phyloP scores from a whole-genome alignment of 1,139 yeast genomes.

The Blastobotrys aristatus region DNA sequence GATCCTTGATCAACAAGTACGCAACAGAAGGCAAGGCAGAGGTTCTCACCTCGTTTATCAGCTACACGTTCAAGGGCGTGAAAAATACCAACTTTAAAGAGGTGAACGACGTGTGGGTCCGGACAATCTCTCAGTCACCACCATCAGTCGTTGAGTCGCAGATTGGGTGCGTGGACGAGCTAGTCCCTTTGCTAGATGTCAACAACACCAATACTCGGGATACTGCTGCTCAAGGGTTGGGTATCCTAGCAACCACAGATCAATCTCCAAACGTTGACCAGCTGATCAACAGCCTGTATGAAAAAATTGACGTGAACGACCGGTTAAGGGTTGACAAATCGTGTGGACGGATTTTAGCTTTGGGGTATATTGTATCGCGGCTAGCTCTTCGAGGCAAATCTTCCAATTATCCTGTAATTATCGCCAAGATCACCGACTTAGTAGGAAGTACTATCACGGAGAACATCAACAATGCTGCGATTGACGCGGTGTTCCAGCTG shows the following conservation, averaged over 20 bases:
- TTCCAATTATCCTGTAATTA: neutral
- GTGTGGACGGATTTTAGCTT: conserved; percentile 12
- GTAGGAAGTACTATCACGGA: neutral
- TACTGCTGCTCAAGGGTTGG: conserved; percentile 46
- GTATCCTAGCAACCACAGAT: conserved; percentile 52
- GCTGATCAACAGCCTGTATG: conserved; percentile 12
- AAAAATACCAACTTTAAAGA: conserved; percentile 7
- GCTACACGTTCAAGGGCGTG: conserved; percentile 38
- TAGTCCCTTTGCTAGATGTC: conserved; percentile 25
- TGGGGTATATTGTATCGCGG: conserved; percentile 15
- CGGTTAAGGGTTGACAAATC: neutral
- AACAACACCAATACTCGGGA: conserved; percentile 27
- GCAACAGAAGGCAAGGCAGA: neutral
- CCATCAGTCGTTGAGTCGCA: conserved; percentile 21
- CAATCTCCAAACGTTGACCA: conserved; percentile 19
- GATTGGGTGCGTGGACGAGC: conserved; percentile 10
- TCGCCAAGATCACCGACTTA: neutral
- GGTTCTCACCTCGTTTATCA: neutral
- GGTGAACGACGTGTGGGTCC: conserved; percentile 20
- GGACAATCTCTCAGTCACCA: conserved; percentile 28
- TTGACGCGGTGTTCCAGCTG: conserved; percentile 12
- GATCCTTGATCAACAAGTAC: conserved; percentile 21
- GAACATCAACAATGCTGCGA: conserved; percentile 10
- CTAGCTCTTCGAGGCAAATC: conserved; percentile 17
- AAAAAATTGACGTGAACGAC: neutral